Evolutionary conservation across 352 stramenopile genomes (phyloP).

Genomic region (Phytopythium boreale): DNA sequence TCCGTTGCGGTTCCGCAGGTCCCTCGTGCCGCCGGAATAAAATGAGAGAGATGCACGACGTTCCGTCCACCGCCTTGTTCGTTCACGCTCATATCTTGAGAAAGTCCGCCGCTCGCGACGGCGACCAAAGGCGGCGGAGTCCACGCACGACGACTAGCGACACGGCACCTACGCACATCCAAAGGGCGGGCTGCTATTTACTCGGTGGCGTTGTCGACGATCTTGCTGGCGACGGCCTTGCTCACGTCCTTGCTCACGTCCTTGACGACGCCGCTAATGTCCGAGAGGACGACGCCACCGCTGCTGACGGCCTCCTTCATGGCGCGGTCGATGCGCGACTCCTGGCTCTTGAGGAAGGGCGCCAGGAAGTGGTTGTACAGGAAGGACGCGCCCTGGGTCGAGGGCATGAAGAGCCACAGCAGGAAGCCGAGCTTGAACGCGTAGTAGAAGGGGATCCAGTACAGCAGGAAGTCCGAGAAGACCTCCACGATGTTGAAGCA

Average conservation of each 20-base stretch:
- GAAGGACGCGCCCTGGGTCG: conserved; percentile 93
- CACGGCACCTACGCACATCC: not conserved
- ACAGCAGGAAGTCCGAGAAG: conserved; percentile 95
- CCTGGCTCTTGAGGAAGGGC: conserved; percentile 81
- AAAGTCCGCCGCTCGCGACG: not conserved
- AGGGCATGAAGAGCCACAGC: conserved; percentile 96
- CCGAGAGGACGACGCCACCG: conserved; percentile 70
- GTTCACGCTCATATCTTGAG: no score
- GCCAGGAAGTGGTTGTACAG: conserved; percentile 94
- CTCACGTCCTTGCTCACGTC: conserved; percentile 75
- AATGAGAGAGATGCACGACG: conserved; percentile 2
- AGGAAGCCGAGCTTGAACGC: conserved; percentile 98
- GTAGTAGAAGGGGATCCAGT: conserved; percentile 99
- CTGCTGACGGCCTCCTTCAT: conserved; percentile 82
- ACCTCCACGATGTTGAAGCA: conserved; percentile 97
- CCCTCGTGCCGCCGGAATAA: not conserved
- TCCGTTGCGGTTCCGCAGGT: not conserved
- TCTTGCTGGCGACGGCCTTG: conserved; percentile 70
- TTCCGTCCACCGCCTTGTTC: not conserved
- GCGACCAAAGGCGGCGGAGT: not conserved
- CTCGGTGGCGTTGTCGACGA: conserved; percentile 47
- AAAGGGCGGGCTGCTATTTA: not conserved
- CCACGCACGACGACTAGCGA: not conserved
- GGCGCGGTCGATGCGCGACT: conserved; percentile 78
- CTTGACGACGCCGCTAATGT: conserved; percentile 73